A percentile compares a stretch with the other conserved stretches of the same genome.
Evolutionary conservation across 2,329 filamentous ascomycete genomes (phyloP).

Genomic region (Aspergillus floridensis): DNA sequence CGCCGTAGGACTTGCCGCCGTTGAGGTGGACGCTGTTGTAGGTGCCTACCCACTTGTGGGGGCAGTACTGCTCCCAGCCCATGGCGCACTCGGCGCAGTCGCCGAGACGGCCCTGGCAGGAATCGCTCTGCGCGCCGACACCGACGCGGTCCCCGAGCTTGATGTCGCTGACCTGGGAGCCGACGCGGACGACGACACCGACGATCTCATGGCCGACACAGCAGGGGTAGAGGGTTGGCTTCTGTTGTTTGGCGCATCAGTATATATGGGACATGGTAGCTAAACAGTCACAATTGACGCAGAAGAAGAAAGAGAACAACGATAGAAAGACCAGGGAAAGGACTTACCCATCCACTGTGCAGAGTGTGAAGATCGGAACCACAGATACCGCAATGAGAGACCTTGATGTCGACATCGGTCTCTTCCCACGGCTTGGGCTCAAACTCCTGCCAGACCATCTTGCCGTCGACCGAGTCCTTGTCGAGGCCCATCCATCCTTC

Average conservation of each 20-base stretch:
- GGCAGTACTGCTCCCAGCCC: slow-evolving; percentile 41
- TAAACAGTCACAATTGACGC: not conserved
- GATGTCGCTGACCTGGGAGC: slow-evolving; percentile 39
- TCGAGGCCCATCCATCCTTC: slow-evolving; percentile 58
- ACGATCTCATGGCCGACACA: slow-evolving; percentile 66
- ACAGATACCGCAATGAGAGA: slow-evolving; percentile 65
- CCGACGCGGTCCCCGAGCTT: slow-evolving; percentile 43
- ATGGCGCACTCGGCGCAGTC: slow-evolving; percentile 55
- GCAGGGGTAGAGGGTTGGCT: slow-evolving; percentile 40
- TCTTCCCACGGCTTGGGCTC: slow-evolving; percentile 66
- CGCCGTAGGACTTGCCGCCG: slow-evolving; percentile 65
- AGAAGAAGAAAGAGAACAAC: not conserved
- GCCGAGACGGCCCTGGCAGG: slow-evolving; percentile 47
- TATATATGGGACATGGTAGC: not conserved
- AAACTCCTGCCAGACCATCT: slow-evolving; percentile 56
- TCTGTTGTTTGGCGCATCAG: slow-evolving; percentile 18
- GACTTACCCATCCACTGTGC: slow-evolving; percentile 47
- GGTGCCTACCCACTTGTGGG: slow-evolving; percentile 29
- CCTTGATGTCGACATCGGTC: slow-evolving; percentile 62
- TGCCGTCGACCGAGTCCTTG: slow-evolving; percentile 49
- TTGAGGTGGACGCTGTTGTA: slow-evolving; percentile 41
- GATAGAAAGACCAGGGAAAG: not conserved
- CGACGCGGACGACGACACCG: slow-evolving; percentile 58
- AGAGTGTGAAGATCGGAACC: slow-evolving; percentile 60
- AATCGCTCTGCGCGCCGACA: slow-evolving; percentile 60